Base-by-base conservation (phyloP, 805 yeast genomes). In the Clavispora phyllophila region DNA sequence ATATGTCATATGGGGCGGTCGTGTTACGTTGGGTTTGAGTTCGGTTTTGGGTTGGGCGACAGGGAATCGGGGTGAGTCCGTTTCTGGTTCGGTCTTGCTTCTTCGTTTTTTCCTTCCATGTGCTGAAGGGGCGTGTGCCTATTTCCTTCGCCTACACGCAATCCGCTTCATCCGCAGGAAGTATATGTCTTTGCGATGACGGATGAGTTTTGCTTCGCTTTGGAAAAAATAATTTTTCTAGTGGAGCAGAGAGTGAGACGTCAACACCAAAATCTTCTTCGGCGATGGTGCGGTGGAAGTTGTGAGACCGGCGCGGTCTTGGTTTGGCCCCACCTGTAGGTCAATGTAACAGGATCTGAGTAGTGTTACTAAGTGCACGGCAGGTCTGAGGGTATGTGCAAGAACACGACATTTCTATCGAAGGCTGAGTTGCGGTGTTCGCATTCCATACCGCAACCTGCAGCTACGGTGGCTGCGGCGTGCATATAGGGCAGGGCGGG, bases 391-490 rank as follows among this genome's bases (percentile, higher is more conserved):
- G 4, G 27, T 27, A 14, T 27, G 31, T 27, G 31, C 17, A n/a
- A 12, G 17, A 29, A 5, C 13, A n/a, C 33, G 33, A 29, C 33
- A 29, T 29, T 29, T 29, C 33, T 9, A 29, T 17, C 20, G 33
- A 8, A 29, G 33, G 19, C 19, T 5, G 20, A 15, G 20, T 29
- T 9, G 20, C 33, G 13, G 20, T 9, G 20, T 29, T 20, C 20
- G 20, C 33, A 29, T 29, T 29, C 33, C 33, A 29, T 29, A 17
- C 33, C 33, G 33, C 33, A 9, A 29, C 33, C 33, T 29, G 33
- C 33, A 29, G 33, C 33, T 4, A 7, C 20, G 13, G n/a, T 5
- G 20, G 5, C 5, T 8, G 12, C 5, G 20, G 33, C 9, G 10
- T 15, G 20, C 20, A 17, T 15, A 7, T 8, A 18, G 25, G 3